A percentile compares a stretch with the other conserved stretches of the same genome.
These are phyloP conservation scores for Capsaspora owczarzaki DNA, from an alignment of 78 protist species.

Conservation along the genomic window DNA sequence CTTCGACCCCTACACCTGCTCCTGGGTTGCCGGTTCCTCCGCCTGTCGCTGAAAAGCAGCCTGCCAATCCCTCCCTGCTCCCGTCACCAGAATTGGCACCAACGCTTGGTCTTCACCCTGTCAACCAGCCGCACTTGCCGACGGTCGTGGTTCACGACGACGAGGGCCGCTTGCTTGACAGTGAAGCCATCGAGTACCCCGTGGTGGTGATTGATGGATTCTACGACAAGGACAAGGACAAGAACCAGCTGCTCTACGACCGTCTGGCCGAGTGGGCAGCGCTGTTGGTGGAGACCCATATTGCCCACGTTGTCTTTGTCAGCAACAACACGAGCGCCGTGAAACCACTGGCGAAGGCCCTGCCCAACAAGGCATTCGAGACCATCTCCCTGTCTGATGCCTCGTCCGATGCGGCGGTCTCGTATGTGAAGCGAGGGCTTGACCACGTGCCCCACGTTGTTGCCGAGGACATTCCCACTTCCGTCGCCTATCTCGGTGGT, in stretches of 20 bases:
- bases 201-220: background rate
- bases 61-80: too few species aligned
- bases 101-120: too few species aligned
- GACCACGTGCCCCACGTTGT: background rate
- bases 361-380: background rate
- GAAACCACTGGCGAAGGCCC: background rate
- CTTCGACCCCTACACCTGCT: too few species aligned
- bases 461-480: background rate
- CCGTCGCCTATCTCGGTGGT: too few species aligned
- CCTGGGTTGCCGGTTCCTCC: too few species aligned
- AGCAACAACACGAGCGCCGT: background rate
- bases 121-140: too few species aligned
- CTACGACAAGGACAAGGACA: background rate
- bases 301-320: background rate
- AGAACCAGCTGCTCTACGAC: background rate
- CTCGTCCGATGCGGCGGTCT: background rate
- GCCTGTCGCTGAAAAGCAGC: too few species aligned
- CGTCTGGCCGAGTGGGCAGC: background rate
- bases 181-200: too few species aligned
- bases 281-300: background rate
- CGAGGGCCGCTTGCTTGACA: too few species aligned
- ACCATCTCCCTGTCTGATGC: background rate
- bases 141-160: too few species aligned
- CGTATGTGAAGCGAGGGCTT: background rate
- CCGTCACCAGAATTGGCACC: too few species aligned